Percentiles rank a stretch among this genome's conserved stretches.
phyloP scores from a whole-genome alignment of 495 filamentous ascomycete genomes.

The Aspergillus heteromorphus region DNA sequence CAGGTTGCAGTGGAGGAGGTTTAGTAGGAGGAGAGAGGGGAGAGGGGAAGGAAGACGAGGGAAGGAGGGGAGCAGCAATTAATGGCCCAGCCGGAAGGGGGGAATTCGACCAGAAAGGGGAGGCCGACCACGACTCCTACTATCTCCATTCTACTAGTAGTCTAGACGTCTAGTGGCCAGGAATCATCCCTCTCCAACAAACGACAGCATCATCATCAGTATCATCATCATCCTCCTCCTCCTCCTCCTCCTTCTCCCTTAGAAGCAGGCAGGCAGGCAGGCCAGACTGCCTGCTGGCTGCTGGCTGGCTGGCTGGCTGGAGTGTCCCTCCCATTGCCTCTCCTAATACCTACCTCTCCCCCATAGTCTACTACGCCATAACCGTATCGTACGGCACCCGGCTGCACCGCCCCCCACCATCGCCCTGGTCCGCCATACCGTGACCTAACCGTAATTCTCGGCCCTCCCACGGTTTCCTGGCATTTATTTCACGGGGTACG shows the following conservation, averaged over 20 bases:
- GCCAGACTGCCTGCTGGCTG: too few relatives aligned
- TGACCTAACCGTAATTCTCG: background rate
- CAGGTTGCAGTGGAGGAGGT: background rate
- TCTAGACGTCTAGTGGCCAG: background rate
- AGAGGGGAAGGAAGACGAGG: constrained; percentile 29
- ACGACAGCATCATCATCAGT: background rate
- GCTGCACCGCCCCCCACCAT: background rate
- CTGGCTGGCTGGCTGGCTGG: too few relatives aligned
- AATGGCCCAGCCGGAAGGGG: background rate
- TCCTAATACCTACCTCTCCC: too few relatives aligned
- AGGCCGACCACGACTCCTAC: too few relatives aligned
- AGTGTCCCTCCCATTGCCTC: too few relatives aligned
- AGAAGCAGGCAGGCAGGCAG: too few relatives aligned
- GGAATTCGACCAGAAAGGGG: background rate
- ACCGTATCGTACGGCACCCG: too few relatives aligned
- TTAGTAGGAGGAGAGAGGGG: background rate
- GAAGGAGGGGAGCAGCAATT: constrained; percentile 16
- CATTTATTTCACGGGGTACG: background rate
- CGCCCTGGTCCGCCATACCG: background rate
- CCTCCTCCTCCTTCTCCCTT: too few relatives aligned
- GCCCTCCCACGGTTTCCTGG: too few relatives aligned
- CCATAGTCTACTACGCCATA: too few relatives aligned
- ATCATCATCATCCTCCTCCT: background rate
- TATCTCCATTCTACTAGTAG: too few relatives aligned
- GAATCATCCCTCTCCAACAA: background rate